Evolutionary conservation across 192 early-diverging fungal species (phyloP), one percentile per base, ranked within the genome.

Genomic region (Funneliformis mosseae): DNA sequence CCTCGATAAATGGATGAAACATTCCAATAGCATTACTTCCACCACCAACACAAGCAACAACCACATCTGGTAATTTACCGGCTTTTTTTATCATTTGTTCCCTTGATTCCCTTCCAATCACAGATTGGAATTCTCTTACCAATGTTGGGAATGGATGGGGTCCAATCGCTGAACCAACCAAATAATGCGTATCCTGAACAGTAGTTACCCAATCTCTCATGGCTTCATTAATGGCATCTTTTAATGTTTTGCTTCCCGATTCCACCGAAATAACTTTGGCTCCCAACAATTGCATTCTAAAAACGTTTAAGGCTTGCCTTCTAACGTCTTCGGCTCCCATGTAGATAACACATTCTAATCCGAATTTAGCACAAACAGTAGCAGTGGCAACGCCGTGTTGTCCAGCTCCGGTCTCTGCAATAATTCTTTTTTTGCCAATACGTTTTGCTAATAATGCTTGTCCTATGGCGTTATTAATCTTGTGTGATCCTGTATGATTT

Each of bases 181-280:
- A 84, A 84, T 99, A 98, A 84, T 99, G 96, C 0, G 98, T 99
- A 77, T 89, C 95, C 8, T 85, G 76, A 59, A 97, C 96, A 85
- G 98, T 99, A 72, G 98, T 94, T 70, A 98, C 96, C 96, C 96
- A 97, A 86, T 99, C 97, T 80, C 98, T 91, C 95, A 98, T 95
- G 33, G 98, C 98, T 84, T 97, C 98, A 83, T 99, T 99, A 83
- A 98, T 93, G 59, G 98, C 98, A 88, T 99, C 98, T 87, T 99
- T 99, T 77, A 98, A 91, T 7, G 97, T 98, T 80, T 72, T 84
- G 67, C 82, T 69, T n/a, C 78, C 95, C 39, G 90, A 89, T 28
- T 83, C 83, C 21, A 96, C 96, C 28, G 96, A 90, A 27, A 99
- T 88, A 39, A 99, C 97, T 42, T 92, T 93, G 43, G 95, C 98